Evolutionary conservation across 2,329 filamentous ascomycete species (phyloP).

Genomic region (Hypomyces perniciosus): DNA sequence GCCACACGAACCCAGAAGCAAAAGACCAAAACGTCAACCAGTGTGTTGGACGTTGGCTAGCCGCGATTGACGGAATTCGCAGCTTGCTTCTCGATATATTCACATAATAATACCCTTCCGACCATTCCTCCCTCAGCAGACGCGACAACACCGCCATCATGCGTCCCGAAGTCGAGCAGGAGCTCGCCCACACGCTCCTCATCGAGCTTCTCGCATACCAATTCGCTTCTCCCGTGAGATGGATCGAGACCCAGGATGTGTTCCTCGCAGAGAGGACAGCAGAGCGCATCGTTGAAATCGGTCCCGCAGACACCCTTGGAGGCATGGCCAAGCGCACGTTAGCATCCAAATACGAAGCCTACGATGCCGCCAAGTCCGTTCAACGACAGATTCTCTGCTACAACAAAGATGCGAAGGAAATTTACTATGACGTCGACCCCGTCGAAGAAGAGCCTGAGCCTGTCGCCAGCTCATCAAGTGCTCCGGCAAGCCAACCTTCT

Average conservation of each 20-base stretch:
- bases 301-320: conserved; percentile 91
- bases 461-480: conserved; percentile 30
- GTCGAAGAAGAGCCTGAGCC: conserved; percentile 81
- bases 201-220: conserved; percentile 99
- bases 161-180: conserved; percentile 98
- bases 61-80: conserved; percentile 6
- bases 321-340: conserved; percentile 96
- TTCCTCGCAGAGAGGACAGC: conserved; percentile 93
- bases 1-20: background rate
- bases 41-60: background rate
- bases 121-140: conserved; percentile 14
- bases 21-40: background rate
- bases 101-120: conserved; percentile 5
- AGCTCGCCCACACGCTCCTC: conserved; percentile 95
- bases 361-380: conserved; percentile 93
- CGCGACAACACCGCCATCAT: conserved; percentile 49
- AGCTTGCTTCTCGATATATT: conserved; percentile 2
- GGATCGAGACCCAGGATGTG: conserved; percentile 99
- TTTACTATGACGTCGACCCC: conserved; percentile 98
- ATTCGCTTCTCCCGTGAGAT: conserved; percentile 96
- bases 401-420: conserved; percentile 98
- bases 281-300: conserved; percentile 95
- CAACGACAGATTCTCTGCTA: conserved; percentile 98
- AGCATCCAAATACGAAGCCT: conserved; percentile 95
- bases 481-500: conserved; percentile 1